Evolutionary conservation across 2,329 filamentous ascomycete species (phyloP).

Genomic region (Verticillium nonalfalfae): DNA sequence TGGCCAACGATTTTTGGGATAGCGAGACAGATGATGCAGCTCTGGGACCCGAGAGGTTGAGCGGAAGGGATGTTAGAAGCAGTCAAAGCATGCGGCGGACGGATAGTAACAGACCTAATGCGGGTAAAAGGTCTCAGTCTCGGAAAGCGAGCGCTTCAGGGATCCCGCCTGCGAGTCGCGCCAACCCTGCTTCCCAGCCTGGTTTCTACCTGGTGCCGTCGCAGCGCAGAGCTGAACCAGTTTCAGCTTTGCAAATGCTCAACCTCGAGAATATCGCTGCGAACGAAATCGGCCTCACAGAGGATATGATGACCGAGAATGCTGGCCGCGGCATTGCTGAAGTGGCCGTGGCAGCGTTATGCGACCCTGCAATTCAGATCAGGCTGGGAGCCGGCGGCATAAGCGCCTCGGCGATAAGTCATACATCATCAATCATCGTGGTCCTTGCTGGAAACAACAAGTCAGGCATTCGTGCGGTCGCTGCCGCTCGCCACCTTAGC

Average conservation of each 20-base stretch:
- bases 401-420: constrained; percentile 18
- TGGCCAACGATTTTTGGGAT: constrained; percentile 58
- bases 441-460: constrained; percentile 95
- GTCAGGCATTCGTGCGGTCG: constrained; percentile 76
- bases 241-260: constrained; percentile 77
- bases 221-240: constrained; percentile 52
- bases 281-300: constrained; percentile 77
- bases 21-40: constrained; percentile 64
- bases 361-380: constrained; percentile 53
- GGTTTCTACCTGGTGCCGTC: constrained; percentile 50
- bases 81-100: constrained; percentile 42
- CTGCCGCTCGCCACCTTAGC: constrained; percentile 78
- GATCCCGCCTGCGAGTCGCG: constrained; percentile 36
- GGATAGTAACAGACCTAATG: constrained; percentile 42
- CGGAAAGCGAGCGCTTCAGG: constrained; percentile 45
- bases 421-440: constrained; percentile 41
- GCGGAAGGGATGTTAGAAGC: constrained; percentile 44
- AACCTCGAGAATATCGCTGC: constrained; percentile 89
- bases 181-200: constrained; percentile 36
- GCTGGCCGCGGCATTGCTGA: constrained; percentile 84
- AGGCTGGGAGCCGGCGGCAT: constrained; percentile 35
- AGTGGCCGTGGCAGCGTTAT: constrained; percentile 65
- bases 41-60: constrained; percentile 37
- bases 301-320: constrained; percentile 89
- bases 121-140: constrained; percentile 45